Evolutionary conservation across 345 rosid species (phyloP), one percentile per base, ranked within the genome.

Genomic region (Hirschfeldia incana): DNA sequence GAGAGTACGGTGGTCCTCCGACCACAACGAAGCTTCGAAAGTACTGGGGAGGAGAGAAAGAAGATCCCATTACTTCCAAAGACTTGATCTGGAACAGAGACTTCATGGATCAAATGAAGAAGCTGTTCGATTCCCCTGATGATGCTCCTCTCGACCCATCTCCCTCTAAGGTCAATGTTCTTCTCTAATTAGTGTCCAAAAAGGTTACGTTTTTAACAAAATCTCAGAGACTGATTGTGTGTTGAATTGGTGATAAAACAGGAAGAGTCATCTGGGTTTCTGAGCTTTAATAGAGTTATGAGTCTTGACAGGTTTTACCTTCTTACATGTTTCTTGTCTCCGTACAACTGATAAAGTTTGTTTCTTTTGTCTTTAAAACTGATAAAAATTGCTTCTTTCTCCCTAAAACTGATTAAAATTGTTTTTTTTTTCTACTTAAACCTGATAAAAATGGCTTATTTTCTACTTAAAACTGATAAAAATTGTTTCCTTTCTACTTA

Each of bases 81-180:
- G 95, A 92, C 63, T 94, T 82, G 73, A 92, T 94, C 53, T 94
- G 97, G 97, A 92, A 94, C 86, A 92, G 85, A 76, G 97, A 94
- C 65, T 94, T 94, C 77, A 80, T 91, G 93, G 85, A 75, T 70
- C 92, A 89, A 28, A 89, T 92, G 91, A 85, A 90, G 86, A 86
- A 76, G 73, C 72, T 92, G 71, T 77, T 94, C 67, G 83, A 86
- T 62, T 85, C 86, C 17, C 81, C 91, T 15, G 83, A 78, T 70
- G 77, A 46, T 4, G 60, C 83, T 39, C 49, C 86, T 58, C 73
- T 51, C 49, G 79, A 84, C n/a, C 49, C 81, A 42, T 15, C 85
- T 74, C 76, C 95, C 4, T 84, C 75, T 62, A 79, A 92, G 94
- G 94, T 91, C 79, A 28, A 29, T 8, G 12, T 64, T 26, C 60